Conservation (phyloP, 805 yeast genomes). For the Scheffersomyces ergatensis region DNA sequence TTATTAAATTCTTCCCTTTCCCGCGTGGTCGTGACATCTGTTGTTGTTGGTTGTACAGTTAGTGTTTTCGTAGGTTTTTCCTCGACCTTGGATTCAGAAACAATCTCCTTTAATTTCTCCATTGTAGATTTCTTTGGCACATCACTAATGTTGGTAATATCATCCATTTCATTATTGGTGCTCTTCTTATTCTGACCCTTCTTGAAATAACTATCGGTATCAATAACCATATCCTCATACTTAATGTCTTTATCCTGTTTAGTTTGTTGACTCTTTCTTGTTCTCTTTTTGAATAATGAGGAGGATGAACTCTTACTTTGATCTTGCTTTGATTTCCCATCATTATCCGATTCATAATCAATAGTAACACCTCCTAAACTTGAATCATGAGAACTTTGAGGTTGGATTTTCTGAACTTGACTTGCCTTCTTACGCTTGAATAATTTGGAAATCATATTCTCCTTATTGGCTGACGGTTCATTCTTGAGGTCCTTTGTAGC, state of each 20-base stretch:
- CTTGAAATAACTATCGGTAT: constrained; percentile 7
- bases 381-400: constrained; percentile 1
- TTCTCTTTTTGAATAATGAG: constrained; percentile 15
- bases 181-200: constrained; percentile 8
- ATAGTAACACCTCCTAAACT: constrained; percentile 18
- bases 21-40: too few relatives aligned
- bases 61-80: background rate
- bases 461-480: constrained; percentile 23
- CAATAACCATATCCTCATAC: constrained; percentile 10
- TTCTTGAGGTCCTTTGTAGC: constrained; percentile 6
- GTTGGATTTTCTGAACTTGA: constrained; percentile 1
- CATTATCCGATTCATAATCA: constrained; percentile 23
- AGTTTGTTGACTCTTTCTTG: constrained; percentile 7
- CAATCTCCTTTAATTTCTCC: background rate
- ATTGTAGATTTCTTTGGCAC: background rate
- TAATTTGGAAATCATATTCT: constrained; percentile 38
- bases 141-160: background rate
- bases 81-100: background rate
- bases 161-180: constrained; percentile 1
- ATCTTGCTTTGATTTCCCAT: constrained; percentile 1
- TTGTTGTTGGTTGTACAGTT: background rate
- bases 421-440: constrained; percentile 34
- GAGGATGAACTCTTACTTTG: constrained; percentile 5
- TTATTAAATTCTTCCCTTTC: background rate
- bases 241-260: constrained; percentile 6